These are phyloP conservation scores for Mycena belliarum DNA, from an alignment of 768 basidiomycete species.

Conservation along the genomic window DNA sequence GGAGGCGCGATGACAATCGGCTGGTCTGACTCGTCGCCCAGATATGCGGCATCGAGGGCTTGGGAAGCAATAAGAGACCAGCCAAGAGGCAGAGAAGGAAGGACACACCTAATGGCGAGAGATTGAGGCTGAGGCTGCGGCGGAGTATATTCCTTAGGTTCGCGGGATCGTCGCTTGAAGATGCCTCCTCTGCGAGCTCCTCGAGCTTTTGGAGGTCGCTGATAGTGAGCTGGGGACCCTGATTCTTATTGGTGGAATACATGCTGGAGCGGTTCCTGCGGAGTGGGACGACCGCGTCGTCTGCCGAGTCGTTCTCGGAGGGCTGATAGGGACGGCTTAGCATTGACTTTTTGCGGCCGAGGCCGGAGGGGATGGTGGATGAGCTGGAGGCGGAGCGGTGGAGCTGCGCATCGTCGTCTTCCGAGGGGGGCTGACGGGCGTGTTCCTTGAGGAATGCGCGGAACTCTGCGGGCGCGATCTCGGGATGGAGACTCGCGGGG, in stretches of 20 bases:
- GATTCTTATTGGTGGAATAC: constrained; percentile 47
- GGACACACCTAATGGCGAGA: constrained; percentile 80
- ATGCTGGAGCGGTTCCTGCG: constrained; percentile 69
- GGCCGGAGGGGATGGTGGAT: constrained; percentile 42
- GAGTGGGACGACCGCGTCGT: constrained; percentile 65
- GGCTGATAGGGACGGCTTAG: constrained; percentile 92
- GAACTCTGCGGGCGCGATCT: constrained; percentile 96
- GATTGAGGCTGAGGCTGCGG: constrained; percentile 85
- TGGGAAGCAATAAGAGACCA: constrained; percentile 52
- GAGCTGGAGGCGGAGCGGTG: constrained; percentile 47
- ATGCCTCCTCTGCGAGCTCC: constrained; percentile 88
- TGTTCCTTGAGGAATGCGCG: constrained; percentile 94
- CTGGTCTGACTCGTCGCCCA: constrained; percentile 81
- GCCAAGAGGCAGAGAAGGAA: constrained; percentile 11
- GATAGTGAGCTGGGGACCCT: constrained; percentile 87
- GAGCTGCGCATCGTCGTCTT: constrained; percentile 44
- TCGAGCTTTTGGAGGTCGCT: constrained; percentile 94
- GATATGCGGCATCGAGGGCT: constrained; percentile 67
- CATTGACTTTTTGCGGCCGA: constrained; percentile 92
- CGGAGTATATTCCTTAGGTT: constrained; percentile 77
- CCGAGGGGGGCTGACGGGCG: constrained; percentile 60
- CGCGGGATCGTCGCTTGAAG: constrained; percentile 77
- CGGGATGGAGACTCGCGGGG: constrained; percentile 93
- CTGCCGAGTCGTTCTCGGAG: constrained; percentile 71
- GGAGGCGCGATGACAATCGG: constrained; percentile 90